A percentile compares a stretch with the other conserved stretches of the same genome.
These are phyloP conservation scores for Chaetomium sp. DNA, from an alignment of 2,329 filamentous ascomycete species.

Conservation along the genomic window DNA sequence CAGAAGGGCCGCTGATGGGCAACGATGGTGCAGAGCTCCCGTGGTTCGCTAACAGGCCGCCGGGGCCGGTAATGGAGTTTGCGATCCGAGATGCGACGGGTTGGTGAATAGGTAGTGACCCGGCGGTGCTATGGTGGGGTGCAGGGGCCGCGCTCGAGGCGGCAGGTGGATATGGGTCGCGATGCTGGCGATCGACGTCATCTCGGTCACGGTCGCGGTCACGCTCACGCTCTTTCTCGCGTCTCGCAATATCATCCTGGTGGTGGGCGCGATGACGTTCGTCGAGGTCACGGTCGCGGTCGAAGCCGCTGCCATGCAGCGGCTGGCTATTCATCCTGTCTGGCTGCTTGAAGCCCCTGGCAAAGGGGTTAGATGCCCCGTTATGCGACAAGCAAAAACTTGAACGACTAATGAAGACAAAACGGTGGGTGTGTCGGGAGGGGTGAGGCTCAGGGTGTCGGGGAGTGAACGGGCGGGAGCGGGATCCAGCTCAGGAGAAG, in stretches of 20 bases:
- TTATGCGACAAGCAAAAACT: not conserved
- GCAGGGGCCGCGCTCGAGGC: constrained; percentile 47
- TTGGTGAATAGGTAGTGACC: constrained; percentile 87
- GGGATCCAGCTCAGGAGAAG: constrained; percentile 12
- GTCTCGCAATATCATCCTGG: constrained; percentile 40
- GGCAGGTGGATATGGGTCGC: constrained; percentile 62
- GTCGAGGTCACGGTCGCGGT: constrained; percentile 43
- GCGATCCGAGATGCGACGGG: constrained; percentile 78
- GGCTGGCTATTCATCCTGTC: constrained; percentile 41
- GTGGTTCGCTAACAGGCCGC: constrained; percentile 74
- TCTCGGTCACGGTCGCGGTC: constrained; percentile 24
- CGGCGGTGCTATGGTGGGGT: constrained; percentile 80
- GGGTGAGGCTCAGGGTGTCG: not conserved
- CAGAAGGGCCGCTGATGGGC: constrained; percentile 46
- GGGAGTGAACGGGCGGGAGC: not conserved
- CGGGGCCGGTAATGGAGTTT: constrained; percentile 83
- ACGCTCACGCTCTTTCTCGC: constrained; percentile 19
- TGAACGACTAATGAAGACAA: not conserved
- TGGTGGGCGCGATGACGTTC: constrained; percentile 42
- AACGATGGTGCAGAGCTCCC: constrained; percentile 51
- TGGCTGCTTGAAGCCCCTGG: constrained; percentile 19
- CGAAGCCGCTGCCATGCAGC: constrained; percentile 39
- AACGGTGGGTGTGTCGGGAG: not conserved
- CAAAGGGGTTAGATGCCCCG: not conserved
- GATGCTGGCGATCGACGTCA: constrained; percentile 26